Evolutionary conservation across 805 yeast genomes (phyloP), one percentile per base, ranked within the genome.

Genomic region (Candida broadrunensis): DNA sequence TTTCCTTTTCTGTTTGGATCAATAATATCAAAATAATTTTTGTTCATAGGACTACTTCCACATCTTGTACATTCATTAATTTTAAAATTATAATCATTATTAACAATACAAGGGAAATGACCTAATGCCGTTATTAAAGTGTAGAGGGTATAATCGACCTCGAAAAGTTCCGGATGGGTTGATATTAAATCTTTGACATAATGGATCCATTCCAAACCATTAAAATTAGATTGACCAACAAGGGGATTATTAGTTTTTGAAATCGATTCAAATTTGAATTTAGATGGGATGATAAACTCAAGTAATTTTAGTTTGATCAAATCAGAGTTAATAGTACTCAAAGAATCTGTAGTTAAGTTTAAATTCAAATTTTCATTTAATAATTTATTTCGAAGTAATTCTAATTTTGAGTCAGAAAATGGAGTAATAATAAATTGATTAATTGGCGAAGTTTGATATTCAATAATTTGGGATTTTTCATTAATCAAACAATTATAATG

Each of bases 101-200:
- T 56, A 1, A 64, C 36, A n/a, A 73, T 35, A 49, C 81, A 76
- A 4, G 75, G 67, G 36, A 66, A 63, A 33, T 61, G 52, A 7
- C 76, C 72, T 20, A 77, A 41, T 1, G 74, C 60, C 11, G 70
- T 61, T 9, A 74, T 52, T 4, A 69, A 41, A 0, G 71, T 49
- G 41, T 59, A 56, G 16, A 56, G 39, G 6, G 55, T 40, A 6
- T 42, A 33, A 14, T 35, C 35, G 9, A 48, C 40, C 13, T 44
- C 48, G 5, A 52, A 39, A n/a, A 17, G 23, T 8, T 43, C 36
- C 18, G 38, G 17, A 15, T 45, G 42, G 1, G 40, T 15, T 2
- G 41, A 41, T 2, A 48, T 37, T 6, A 54, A 14, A 12, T 23
- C 31, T 18, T 42, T 45, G 12, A 55, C 49, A 32, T 51, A 47